phyloP scores from a whole-genome alignment of 192 early-diverging fungal genomes.

The Coemansia biformis region DNA sequence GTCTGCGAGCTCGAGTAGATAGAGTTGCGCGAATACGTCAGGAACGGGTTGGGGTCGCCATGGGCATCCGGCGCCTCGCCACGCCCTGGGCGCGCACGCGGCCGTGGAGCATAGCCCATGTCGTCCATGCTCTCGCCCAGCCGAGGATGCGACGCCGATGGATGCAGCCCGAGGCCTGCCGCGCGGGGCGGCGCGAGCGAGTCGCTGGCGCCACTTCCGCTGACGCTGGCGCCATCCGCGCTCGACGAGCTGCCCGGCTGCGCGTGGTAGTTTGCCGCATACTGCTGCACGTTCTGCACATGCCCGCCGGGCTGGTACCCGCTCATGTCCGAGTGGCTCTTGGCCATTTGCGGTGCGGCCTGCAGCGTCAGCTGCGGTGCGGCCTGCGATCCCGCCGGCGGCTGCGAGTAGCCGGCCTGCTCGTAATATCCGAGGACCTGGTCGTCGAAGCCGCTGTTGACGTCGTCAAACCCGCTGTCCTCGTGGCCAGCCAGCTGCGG shows the following conservation, averaged over 20 bases:
- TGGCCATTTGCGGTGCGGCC: constrained; percentile 4
- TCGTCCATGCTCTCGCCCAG: constrained; percentile 15
- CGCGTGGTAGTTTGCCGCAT: constrained; percentile 12
- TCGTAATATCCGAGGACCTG: constrained; percentile 41
- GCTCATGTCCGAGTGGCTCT: constrained; percentile 12
- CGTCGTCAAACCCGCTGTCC: constrained; percentile 33
- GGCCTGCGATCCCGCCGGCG: not conserved
- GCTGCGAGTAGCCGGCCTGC: constrained; percentile 14
- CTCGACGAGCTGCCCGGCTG: constrained; percentile 28
- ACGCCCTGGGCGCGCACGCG: constrained; percentile 36
- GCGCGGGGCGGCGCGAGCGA: constrained; percentile 18
- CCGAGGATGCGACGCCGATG: constrained; percentile 37
- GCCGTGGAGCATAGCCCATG: constrained; percentile 30
- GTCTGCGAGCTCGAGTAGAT: constrained; percentile 51
- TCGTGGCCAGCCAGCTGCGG: constrained; percentile 6
- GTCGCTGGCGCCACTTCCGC: constrained; percentile 23
- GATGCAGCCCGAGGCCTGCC: constrained; percentile 26
- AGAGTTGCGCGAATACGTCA: constrained; percentile 51
- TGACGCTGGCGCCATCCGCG: constrained; percentile 15
- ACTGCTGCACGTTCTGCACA: constrained; percentile 10
- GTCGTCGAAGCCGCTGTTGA: constrained; percentile 41
- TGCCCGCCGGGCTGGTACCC: constrained; percentile 5
- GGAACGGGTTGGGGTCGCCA: constrained; percentile 43
- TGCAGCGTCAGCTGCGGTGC: constrained; percentile 5
- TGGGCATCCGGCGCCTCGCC: constrained; percentile 13